Conservation (phyloP, 108 stramenopile species). For the Nannochloropsis oceanica region DNA sequence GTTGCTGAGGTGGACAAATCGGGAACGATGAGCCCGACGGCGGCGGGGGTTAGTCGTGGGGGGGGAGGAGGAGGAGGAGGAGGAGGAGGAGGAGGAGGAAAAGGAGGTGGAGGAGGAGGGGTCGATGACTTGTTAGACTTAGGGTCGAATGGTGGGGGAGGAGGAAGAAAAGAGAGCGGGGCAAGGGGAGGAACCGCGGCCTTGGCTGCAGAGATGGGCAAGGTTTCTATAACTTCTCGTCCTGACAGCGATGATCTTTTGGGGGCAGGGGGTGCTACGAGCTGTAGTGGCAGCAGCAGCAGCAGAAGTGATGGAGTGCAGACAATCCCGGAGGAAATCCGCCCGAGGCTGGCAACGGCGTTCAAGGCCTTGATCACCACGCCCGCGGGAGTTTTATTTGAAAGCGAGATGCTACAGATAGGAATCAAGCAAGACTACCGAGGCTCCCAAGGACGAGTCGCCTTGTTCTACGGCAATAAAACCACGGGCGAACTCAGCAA, state of each 20-base stretch:
- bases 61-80: neutral
- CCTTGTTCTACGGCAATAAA: slow-evolving; percentile 16
- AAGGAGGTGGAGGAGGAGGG: neutral
- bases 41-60: neutral
- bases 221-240: neutral
- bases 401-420: neutral
- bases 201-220: neutral
- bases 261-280: neutral
- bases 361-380: neutral
- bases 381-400: neutral
- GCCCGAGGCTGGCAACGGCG: neutral
- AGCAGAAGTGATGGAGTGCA: neutral
- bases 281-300: neutral
- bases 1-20: neutral
- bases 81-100: neutral
- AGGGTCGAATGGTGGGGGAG: neutral
- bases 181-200: neutral
- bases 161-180: neutral
- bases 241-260: slow-evolving; percentile 7
- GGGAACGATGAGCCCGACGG: neutral
- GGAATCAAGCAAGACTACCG: slow-evolving; percentile 25
- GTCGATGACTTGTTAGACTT: neutral
- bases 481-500: neutral
- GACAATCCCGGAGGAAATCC: neutral
- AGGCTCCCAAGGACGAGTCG: slow-evolving; percentile 7